Evolutionary conservation across 768 basidiomycete genomes (phyloP).

Genomic region (Lentinula sp.): DNA sequence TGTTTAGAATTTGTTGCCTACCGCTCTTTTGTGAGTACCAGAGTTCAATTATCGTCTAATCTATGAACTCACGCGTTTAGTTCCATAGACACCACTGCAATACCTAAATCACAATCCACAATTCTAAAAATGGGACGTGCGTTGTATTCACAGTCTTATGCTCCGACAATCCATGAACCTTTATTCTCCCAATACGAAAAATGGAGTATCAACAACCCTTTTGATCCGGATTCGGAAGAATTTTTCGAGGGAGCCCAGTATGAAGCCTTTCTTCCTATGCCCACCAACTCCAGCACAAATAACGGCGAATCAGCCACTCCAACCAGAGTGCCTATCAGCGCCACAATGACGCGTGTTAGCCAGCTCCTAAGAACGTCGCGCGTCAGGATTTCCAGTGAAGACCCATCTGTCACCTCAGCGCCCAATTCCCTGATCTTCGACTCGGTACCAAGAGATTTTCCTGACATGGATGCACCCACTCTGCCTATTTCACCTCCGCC

Average conservation of each 20-base stretch:
- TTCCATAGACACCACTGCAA: neutral
- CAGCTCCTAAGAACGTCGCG: neutral
- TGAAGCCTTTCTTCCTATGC: conserved; percentile 49
- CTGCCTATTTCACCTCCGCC: neutral
- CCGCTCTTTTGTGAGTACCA: neutral
- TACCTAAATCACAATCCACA: neutral
- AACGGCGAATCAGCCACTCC: neutral
- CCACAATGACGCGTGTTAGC: neutral
- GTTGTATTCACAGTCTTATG: conserved; percentile 45
- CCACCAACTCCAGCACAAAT: neutral
- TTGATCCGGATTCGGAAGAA: conserved; percentile 79
- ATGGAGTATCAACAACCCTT: conserved; percentile 63
- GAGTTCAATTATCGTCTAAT: neutral
- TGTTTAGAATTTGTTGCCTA: neutral
- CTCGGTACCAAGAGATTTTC: neutral
- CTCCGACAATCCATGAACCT: conserved; percentile 5
- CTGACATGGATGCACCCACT: neutral
- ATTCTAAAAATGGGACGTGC: conserved; percentile 48
- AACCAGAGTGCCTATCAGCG: neutral
- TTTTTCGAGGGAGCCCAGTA: conserved; percentile 60
- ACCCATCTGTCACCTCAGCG: neutral
- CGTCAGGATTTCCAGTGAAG: neutral
- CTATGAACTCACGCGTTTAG: neutral
- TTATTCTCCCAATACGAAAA: conserved; percentile 31
- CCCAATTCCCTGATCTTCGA: conserved; percentile 2